Evolutionary conservation across 495 filamentous ascomycete species (phyloP), one percentile per base, ranked within the genome.

Genomic region (Aspergillus cavernicola): DNA sequence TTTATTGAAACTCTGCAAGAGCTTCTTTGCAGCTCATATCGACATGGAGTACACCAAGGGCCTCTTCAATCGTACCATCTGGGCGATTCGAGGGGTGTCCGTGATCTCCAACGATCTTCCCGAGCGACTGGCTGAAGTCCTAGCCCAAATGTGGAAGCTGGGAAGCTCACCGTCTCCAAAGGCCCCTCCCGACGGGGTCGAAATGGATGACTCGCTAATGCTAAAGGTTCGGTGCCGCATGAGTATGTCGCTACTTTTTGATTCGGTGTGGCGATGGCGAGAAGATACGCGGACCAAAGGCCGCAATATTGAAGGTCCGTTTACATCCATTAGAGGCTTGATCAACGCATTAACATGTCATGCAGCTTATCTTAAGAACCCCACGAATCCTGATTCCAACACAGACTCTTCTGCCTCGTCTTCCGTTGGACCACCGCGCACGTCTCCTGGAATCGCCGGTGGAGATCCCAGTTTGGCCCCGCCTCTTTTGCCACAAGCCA

Each of bases 211-310:
- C 47, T 76, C 73, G 31, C 65, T 97, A 42, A 84, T 91, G 68
- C 74, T 97, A 13, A 92, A 90, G 67, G 89, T 96, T 5, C 82
- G 89, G 50, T 93, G 89, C 62, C 81, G 91, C 9, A 91, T 92
- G 81, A 95, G 89, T 67, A 92, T 97, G 87, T 92, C 88, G 58
- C 75, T 95, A 6, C 87, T 97, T 2, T 96, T 86, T 65, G 91
- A 97, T 69, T 90, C 86, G 4, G 89, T 95, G 20, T 95, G 90
- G 90, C 84, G 90, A 48, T 97, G 91, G 91, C 79, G 91, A 52
- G 89, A 95, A 62, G 87, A 91, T 66, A 87, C 87, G 55, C 85
- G 90, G 62, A 84, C 86, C 32, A 84, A 87, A 66, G 88, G 84
- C 7, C 78, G 88, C 16, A 88, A 85, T 40, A 83, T 95, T 42